These are phyloP conservation scores for Candida namnaoensis DNA, from an alignment of 805 yeast species.

Conservation along the genomic window DNA sequence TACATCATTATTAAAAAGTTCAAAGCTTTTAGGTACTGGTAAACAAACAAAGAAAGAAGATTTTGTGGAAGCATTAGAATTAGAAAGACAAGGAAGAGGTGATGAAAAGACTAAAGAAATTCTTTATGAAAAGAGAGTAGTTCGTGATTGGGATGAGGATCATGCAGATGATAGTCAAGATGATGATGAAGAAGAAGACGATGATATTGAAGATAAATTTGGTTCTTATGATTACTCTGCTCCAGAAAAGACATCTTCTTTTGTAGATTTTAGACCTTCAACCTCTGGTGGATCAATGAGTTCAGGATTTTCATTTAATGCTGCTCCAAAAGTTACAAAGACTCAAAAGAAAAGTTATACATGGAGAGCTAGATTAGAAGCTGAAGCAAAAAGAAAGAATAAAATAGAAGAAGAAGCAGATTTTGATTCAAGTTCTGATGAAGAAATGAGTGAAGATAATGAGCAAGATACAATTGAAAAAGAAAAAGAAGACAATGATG, in stretches of 20 bases:
- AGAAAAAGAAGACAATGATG: conserved; percentile 18
- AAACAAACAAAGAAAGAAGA: conserved; percentile 58
- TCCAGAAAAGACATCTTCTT: conserved; percentile 25
- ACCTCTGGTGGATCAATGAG: conserved; percentile 44
- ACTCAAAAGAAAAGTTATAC: conserved; percentile 49
- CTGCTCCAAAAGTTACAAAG: conserved; percentile 39
- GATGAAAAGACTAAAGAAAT: conserved; percentile 53
- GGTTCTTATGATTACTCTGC: conserved; percentile 9
- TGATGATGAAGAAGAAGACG: conserved; percentile 15
- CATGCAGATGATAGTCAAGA: conserved; percentile 17
- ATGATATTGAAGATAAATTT: conserved; percentile 16
- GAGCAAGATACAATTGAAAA: conserved; percentile 9
- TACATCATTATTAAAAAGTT: conserved; percentile 57
- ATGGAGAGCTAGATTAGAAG: conserved; percentile 58
- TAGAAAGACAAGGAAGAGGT: conserved; percentile 66
- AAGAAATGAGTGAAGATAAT: conserved; percentile 1
- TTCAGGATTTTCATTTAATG: conserved; percentile 60
- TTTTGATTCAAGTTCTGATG: conserved; percentile 32
- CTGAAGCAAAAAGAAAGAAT: conserved; percentile 33
- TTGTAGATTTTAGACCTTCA: conserved; percentile 66
- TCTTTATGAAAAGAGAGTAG: conserved; percentile 60
- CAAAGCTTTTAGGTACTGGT: conserved; percentile 75
- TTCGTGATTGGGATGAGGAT: conserved; percentile 50
- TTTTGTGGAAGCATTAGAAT: conserved; percentile 63
- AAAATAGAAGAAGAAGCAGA: conserved; percentile 53